Evolutionary conservation across 2,329 filamentous ascomycete genomes (phyloP).

Genomic region (Colletotrichum coccodes): DNA sequence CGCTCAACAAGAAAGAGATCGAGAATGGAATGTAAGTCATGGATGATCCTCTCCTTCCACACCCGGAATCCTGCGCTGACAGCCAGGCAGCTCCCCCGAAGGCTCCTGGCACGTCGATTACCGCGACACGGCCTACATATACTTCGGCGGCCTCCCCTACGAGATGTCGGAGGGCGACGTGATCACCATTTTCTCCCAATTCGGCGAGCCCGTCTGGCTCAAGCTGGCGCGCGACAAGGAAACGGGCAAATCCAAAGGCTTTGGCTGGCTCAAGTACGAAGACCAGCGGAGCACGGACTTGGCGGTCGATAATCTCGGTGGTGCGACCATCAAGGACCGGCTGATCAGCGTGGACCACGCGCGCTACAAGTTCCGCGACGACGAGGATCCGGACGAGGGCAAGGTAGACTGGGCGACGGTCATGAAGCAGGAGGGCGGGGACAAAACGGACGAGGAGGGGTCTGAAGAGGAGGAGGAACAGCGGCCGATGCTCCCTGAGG

Average conservation of each 20-base stretch:
- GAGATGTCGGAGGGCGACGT: conserved; percentile 96
- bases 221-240: conserved; percentile 95
- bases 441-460: conserved; percentile 56
- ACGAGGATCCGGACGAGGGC: conserved; percentile 72
- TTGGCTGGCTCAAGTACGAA: conserved; percentile 97
- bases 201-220: conserved; percentile 91
- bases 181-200: conserved; percentile 96
- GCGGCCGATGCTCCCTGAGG: conserved; percentile 80
- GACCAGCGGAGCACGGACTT: conserved; percentile 96
- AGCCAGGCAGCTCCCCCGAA: conserved; percentile 72
- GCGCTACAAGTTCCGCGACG: conserved; percentile 88
- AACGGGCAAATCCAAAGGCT: conserved; percentile 93
- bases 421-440: conserved; percentile 60
- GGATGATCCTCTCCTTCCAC: too few relatives aligned
- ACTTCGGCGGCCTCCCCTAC: conserved; percentile 93
- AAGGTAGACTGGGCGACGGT: conserved; percentile 70
- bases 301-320: conserved; percentile 94
- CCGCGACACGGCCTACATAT: conserved; percentile 95
- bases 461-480: conserved; percentile 53
- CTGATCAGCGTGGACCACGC: conserved; percentile 91
- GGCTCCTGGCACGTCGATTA: conserved; percentile 98
- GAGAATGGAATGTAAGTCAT: conserved; percentile 80
- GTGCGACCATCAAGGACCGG: conserved; percentile 83
- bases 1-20: conserved; percentile 93
- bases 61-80: conserved; percentile 37